phyloP scores from a whole-genome alignment of 179 eudicot species.

The Silene coronaria region DNA sequence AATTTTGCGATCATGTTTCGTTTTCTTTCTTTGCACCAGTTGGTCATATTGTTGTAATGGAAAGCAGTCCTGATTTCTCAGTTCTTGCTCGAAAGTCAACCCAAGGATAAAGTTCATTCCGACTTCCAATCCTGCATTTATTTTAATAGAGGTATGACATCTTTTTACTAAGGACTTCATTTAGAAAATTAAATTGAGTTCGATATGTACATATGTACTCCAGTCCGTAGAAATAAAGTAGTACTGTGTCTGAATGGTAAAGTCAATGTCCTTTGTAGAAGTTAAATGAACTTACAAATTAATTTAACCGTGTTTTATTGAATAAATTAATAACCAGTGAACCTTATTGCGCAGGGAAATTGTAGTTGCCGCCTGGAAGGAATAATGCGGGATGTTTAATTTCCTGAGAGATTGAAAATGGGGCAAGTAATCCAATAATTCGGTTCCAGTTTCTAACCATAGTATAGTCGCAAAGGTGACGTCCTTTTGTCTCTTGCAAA shows the following conservation, averaged over 20 bases:
- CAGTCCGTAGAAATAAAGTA: neutral
- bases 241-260: neutral
- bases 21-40: slow-evolving; percentile 5
- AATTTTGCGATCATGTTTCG: neutral
- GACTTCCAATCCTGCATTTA: neutral
- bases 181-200: neutral
- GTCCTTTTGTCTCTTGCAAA: neutral
- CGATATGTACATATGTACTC: too few relatives aligned
- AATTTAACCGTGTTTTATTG: neutral
- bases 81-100: neutral
- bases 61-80: neutral
- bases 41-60: neutral
- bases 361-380: neutral
- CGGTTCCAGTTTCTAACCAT: neutral
- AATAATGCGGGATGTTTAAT: neutral
- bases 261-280: neutral
- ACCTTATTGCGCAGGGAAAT: neutral
- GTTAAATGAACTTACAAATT: neutral
- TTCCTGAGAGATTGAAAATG: neutral
- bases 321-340: neutral
- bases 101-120: neutral
- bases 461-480: neutral
- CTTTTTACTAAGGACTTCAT: neutral
- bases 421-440: neutral
- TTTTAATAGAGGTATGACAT: neutral